A percentile compares a stretch with the other conserved stretches of the same genome.
Conservation (phyloP, 1,139 yeast species). For the Tardiomyces blankii region DNA sequence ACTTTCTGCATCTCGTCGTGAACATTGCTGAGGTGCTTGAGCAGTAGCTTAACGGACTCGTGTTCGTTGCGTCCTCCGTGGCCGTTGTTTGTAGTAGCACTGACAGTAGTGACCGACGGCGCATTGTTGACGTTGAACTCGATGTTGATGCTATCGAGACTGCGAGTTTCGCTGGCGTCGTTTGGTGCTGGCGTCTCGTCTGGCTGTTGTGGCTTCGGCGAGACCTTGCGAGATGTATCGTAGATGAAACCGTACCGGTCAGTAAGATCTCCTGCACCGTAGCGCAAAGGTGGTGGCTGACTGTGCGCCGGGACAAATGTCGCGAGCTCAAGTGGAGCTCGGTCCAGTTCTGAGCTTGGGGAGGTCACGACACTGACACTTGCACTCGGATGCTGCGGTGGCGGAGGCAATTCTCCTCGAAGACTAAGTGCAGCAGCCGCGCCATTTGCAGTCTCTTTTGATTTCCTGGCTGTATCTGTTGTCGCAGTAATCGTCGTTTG, state of each 20-base stretch:
- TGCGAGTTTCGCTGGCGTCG: too few relatives aligned
- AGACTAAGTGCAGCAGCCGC: neutral
- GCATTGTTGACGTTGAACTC: neutral
- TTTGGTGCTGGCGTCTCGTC: too few relatives aligned
- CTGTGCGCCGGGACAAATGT: conserved; percentile 27
- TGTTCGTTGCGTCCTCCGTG: neutral
- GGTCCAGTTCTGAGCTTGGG: conserved; percentile 3
- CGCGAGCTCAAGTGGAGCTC: conserved; percentile 39
- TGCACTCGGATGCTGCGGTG: neutral
- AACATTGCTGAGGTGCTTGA: conserved; percentile 23
- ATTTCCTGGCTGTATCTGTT: too few relatives aligned
- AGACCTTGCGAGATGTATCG: conserved; percentile 9
- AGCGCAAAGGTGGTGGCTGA: conserved; percentile 27
- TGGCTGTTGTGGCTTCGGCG: conserved; percentile 3
- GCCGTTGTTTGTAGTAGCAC: neutral
- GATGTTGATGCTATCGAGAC: neutral
- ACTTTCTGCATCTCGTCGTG: conserved; percentile 23
- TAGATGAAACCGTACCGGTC: conserved; percentile 44
- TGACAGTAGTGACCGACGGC: neutral
- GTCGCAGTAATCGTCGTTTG: too few relatives aligned
- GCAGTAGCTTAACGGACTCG: conserved; percentile 22
- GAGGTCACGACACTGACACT: neutral
- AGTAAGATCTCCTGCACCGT: conserved; percentile 23
- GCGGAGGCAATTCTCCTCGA: neutral
- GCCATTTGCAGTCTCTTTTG: neutral